Evolutionary conservation across 257 asterid genomes (phyloP).

Genomic region (Oldenlandia corymbosa): DNA sequence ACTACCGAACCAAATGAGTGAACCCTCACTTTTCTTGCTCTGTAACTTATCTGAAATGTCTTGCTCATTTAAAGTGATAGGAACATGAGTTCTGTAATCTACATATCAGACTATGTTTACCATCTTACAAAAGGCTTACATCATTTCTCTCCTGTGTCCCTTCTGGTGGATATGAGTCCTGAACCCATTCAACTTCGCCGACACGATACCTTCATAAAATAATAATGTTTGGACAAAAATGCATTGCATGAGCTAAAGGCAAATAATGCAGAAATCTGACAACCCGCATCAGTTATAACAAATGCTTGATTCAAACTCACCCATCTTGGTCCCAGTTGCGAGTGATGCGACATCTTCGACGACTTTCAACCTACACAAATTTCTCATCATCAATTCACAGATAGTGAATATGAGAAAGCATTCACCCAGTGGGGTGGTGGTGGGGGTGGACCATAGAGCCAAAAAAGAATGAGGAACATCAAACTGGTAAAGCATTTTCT

Average conservation of each 20-base stretch:
- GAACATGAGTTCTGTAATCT: neutral
- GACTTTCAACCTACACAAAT: conserved; percentile 78
- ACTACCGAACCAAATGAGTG: neutral
- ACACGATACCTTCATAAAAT: conserved; percentile 70
- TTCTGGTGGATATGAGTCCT: conserved; percentile 50
- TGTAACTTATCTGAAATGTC: neutral
- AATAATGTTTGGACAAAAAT: conserved; percentile 3
- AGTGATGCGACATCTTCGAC: conserved; percentile 74
- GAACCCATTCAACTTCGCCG: conserved; percentile 93
- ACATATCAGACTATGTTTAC: neutral
- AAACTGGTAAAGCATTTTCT: neutral
- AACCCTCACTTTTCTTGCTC: neutral
- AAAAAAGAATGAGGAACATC: neutral
- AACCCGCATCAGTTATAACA: neutral
- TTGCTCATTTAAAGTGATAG: neutral
- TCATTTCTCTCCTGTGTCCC: conserved; percentile 66
- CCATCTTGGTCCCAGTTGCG: conserved; percentile 96
- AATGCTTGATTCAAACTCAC: conserved; percentile 33
- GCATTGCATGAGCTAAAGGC: conserved; percentile 15
- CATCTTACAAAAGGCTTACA: conserved; percentile 38
- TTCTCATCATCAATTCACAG: conserved; percentile 15
- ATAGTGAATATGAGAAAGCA: neutral
- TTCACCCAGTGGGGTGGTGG: no score
- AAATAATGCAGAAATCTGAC: conserved; percentile 1
- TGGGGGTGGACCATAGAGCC: neutral